Base-by-base conservation (phyloP, 495 filamentous ascomycete genomes). In the Penicillium paradoxum region DNA sequence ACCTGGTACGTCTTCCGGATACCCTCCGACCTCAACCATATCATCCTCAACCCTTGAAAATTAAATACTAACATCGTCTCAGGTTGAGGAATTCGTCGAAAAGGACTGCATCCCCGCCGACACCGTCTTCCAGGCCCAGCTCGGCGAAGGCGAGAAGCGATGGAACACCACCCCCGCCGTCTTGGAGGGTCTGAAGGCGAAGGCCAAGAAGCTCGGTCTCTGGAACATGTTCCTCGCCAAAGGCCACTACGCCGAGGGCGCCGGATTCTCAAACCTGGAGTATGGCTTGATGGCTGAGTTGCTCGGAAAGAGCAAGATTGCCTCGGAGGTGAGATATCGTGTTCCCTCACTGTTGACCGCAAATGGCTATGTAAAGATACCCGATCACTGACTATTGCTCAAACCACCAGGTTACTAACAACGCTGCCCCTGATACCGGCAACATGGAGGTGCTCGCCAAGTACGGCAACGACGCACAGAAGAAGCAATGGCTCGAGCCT, bases 171-270 rank as follows among this genome's bases (percentile, higher is more conserved):
- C 89, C 65, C 93, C 93, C 19, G 64, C 80, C 25, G 75, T 98
- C 52, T 80, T 98, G 55, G 93, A 97, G 58, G 82, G 89, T 36
- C 78, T 98, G 56, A 98, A 98, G 79, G 71, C 73, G 43, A 89
- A 88, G 64, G 93, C 93, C 11, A 80, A 79, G 64, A 78, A 85
- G 62, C 75, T 91, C n/a, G 93, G 93, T 0, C 77, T 98, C 39
- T 98, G 93, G 93, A 98, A 98, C 69, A 87, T 98, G 83, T 98
- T 98, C 78, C 71, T 98, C 53, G 87, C 92, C 41, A 92, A 89
- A 73, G 89, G 83, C 58, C 91, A 97, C 73, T 97, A 96, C 79
- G 87, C 83, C 55, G 88, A 97, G 71, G 92, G 91, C 14, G 91
- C 92, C 4, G 91, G 90, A 30, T 92, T 87, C 72, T 87, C 82